Base-by-base conservation (phyloP, 805 yeast genomes). In the Sugiyamaella valdiviana region DNA sequence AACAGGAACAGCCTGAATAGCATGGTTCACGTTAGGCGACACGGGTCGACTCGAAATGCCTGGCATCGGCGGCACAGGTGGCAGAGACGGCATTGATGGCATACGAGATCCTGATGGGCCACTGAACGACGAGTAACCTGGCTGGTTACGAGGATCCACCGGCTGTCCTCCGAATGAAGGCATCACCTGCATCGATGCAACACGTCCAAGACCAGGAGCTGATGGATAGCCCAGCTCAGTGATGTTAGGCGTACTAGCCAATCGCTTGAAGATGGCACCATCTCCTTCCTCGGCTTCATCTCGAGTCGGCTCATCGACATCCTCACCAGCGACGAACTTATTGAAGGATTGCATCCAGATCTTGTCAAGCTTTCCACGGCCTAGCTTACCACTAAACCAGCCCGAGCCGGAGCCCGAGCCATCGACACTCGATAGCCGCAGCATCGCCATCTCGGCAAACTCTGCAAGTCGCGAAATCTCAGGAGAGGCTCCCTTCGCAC, bases 311-410 rank as follows among this genome's bases (percentile, higher is more conserved):
- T 45, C 50, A 14, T 62, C 70, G 14, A 26, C 32, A 32, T 85
- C 95, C 42, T 91, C 97, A 1, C 96, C 97, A 36, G 95, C 83
- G 50, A 91, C 89, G 64, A 83, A 80, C 62, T 80, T 82, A 61
- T 78, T 82, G 60, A 84, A 79, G 4, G 85, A 78, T 62, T 87
- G 90, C 9, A 93, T 91, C 95, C 95, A 87, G 46, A 88, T 82
- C 61, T 79, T 83, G 57, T 89, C 95, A 45, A 87, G 71, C 56
- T 62, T 60, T 12, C 73, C 72, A 58, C 82, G 80, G 21, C 61
- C 60, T 23, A 68, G 55, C 46, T 63, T 63, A n/a, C 67, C 56
- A 12, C 86, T 83, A 54, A 89, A 76, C 97, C 96, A 90, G 3
- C 89, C 75, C 1, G 58, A 46, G 9, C 54, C 48, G 3, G 53